Base-by-base conservation (phyloP, 306 rosid genomes). In the Trichosanthes truncata region DNA sequence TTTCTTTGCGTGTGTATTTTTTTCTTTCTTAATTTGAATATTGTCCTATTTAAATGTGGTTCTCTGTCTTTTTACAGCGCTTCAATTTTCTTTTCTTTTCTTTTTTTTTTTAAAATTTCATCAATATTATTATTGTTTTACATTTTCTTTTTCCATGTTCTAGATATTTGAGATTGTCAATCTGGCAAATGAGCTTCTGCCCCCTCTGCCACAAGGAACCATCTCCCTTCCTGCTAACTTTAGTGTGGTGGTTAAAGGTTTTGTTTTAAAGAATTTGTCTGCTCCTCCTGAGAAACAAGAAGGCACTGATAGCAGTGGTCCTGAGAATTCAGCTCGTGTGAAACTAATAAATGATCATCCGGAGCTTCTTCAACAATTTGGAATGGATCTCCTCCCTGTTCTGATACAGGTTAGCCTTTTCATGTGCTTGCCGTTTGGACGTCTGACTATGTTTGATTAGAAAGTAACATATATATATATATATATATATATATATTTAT, bases 161-260 rank as follows among this genome's bases (percentile, higher is more conserved):
- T 79, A 94, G 98, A 94, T 94, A 75, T 94, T 88, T 86, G 98
- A 94, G 90, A 92, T 94, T 81, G 98, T 94, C 63, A 94, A 92
- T 84, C 87, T 94, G 59, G 96, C 93, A 78, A 94, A 94, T 81
- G 98, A 90, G 87, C 96, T 94, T 80, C 89, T 94, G 31, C 98
- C 98, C 46, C 93, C 96, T 36, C 83, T 94, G 81, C 98, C 98
- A 7, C 93, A 94, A 85, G 98, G 98, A 79, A 89, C 87, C 76
- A 87, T 94, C 74, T 88, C 94, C 82, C 93, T 90, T 31, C 96
- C 97, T 33, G 80, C 88, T 72, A 90, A 86, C 85, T 81, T 85
- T 82, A 88, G 87, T 82, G 26, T 93, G 76, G 85, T 92, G 79
- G 79, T 90, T 82, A 94, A 90, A 80, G 98, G 97, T 31, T 85